These are phyloP conservation scores for Lactarius tabidus DNA, from an alignment of 768 basidiomycete genomes.

Conservation along the genomic window DNA sequence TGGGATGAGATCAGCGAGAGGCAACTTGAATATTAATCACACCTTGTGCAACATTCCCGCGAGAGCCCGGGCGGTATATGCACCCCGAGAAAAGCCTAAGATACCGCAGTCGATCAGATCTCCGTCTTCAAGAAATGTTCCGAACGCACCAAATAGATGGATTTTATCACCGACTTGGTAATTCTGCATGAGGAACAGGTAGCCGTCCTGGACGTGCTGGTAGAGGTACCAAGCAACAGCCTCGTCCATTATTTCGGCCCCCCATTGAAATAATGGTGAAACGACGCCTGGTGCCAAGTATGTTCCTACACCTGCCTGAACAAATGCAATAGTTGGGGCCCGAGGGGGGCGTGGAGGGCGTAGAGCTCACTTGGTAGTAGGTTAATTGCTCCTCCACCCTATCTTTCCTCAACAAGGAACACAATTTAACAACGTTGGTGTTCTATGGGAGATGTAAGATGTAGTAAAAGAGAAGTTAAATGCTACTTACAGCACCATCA, in stretches of 20 bases:
- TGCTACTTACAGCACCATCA: neutral
- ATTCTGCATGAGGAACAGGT: slow-evolving; percentile 75
- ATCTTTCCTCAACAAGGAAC: slow-evolving; percentile 38
- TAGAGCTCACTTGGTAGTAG: slow-evolving; percentile 62
- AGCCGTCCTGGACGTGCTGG: slow-evolving; percentile 69
- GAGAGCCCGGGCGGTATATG: slow-evolving; percentile 66
- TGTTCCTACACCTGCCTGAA: slow-evolving; percentile 44
- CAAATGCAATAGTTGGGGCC: neutral
- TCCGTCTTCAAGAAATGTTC: slow-evolving; percentile 7
- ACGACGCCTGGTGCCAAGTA: slow-evolving; percentile 65
- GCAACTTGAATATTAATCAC: too few species aligned
- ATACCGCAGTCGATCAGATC: neutral
- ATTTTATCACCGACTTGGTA: slow-evolving; percentile 70
- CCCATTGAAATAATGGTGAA: slow-evolving; percentile 53
- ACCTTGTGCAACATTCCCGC: slow-evolving; percentile 69
- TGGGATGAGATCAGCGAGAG: too few species aligned
- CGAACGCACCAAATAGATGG: slow-evolving; percentile 58
- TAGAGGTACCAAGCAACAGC: slow-evolving; percentile 78
- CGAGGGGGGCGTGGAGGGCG: neutral
- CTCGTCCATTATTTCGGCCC: slow-evolving; percentile 58
- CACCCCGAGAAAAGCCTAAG: slow-evolving; percentile 72
- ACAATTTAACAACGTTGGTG: slow-evolving; percentile 40
- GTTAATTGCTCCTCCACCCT: slow-evolving; percentile 35
- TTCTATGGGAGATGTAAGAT: slow-evolving; percentile 30
- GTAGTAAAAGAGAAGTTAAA: too few species aligned